Conservation (phyloP, 495 filamentous ascomycete species). For the Talaromyces nanjingensis region DNA sequence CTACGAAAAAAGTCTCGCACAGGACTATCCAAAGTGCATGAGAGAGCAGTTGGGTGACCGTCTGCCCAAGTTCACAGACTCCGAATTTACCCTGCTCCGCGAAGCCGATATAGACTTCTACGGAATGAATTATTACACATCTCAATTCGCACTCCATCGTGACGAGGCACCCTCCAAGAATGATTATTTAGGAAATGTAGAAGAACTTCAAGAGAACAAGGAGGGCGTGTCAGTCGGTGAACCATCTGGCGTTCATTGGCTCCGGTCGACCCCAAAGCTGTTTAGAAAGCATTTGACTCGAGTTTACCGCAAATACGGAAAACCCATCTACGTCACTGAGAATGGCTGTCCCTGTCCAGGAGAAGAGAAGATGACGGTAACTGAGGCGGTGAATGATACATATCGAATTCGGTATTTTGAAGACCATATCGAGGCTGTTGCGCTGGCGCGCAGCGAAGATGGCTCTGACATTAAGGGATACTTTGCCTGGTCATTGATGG, state of each 20-base stretch:
- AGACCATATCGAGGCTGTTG: not conserved
- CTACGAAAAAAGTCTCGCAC: not conserved
- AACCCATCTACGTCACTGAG: conserved; percentile 3
- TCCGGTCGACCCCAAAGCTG: not conserved
- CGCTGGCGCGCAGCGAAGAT: not conserved
- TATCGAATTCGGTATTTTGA: conserved; percentile 1
- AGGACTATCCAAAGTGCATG: conserved; percentile 1
- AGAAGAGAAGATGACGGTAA: not conserved
- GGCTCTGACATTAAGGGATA: not conserved
- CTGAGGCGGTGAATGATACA: not conserved
- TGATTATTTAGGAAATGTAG: conserved; percentile 3
- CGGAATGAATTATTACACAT: conserved; percentile 8
- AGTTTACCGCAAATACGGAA: not conserved
- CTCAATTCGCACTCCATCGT: conserved; percentile 4
- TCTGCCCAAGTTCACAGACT: not conserved
- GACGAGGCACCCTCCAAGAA: not conserved
- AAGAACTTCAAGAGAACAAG: not conserved
- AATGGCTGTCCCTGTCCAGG: conserved; percentile 7
- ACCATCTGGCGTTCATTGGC: conserved; percentile 1
- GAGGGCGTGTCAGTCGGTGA: not conserved
- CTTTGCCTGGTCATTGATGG: conserved; percentile 6
- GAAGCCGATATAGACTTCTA: not conserved
- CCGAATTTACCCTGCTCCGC: not conserved
- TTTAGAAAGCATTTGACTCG: conserved; percentile 2
- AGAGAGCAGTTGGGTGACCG: not conserved